Percentiles rank a stretch among this genome's conserved stretches.
Conservation (phyloP, 2,329 filamentous ascomycete genomes). For the Fusarium abutilonis region DNA sequence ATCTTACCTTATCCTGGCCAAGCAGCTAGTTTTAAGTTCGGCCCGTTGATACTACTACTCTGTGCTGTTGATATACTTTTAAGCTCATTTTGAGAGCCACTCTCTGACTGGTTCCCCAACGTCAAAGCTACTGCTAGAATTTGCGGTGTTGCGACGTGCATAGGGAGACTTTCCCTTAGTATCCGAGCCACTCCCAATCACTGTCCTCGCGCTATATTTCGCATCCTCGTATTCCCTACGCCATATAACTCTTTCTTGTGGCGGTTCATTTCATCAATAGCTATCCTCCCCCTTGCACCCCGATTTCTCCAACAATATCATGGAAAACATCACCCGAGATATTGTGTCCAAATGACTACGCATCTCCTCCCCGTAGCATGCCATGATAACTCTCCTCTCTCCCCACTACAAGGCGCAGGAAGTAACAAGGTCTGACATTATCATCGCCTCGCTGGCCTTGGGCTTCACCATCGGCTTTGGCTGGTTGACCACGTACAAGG, state of each 20-base stretch:
- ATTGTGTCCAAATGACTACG: constrained; percentile 11
- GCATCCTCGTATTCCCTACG: constrained; percentile 6
- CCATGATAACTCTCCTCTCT: constrained; percentile 42
- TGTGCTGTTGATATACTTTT: constrained; percentile 13
- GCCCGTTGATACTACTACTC: neutral
- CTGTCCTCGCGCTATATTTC: constrained; percentile 19
- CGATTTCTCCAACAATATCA: constrained; percentile 2
- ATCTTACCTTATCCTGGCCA: neutral
- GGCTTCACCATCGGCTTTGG: constrained; percentile 56
- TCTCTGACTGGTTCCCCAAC: neutral
- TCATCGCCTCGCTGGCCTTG: constrained; percentile 48
- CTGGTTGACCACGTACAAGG: constrained; percentile 53
- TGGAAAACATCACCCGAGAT: constrained; percentile 27
- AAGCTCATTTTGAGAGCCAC: neutral
- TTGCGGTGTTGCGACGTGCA: constrained; percentile 13
- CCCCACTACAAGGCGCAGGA: constrained; percentile 34
- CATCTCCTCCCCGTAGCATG: constrained; percentile 9
- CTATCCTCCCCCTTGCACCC: neutral
- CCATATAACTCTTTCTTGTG: neutral
- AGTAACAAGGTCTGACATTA: constrained; percentile 38
- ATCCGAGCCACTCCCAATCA: constrained; percentile 23
- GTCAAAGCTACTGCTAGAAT: constrained; percentile 1
- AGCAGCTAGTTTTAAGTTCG: constrained; percentile 12
- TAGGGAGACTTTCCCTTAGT: constrained; percentile 20
- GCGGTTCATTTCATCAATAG: neutral